Base-by-base conservation (phyloP, 495 filamentous ascomycete species). In the Hypomontagnella submonticulosa region DNA sequence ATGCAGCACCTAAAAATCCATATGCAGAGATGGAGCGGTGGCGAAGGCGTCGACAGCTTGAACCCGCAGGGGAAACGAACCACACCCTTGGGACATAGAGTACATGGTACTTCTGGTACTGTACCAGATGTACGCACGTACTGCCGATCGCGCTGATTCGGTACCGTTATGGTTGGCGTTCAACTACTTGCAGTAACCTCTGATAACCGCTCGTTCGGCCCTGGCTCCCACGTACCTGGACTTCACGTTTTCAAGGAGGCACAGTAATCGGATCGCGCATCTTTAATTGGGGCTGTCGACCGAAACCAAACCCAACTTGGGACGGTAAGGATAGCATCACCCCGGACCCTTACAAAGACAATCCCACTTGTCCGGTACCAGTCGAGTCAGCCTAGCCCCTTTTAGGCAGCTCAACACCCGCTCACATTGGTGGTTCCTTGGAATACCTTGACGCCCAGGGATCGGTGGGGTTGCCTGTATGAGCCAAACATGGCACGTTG, bases 61-160 rank as follows among this genome's bases (percentile, higher is more conserved):
- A 60, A 36, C 66, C 42, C 54, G 59, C 60, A 68, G 41, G 40
- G 40, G 49, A 56, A 62, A 63, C 54, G 66, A 69, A 63, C 66
- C 54, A 63, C 54, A 43, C 56, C 60, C 59, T 57, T 60, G 58
- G 54, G 58, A 18, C 27, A 23, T 34, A 5, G 6, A 41, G 40
- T 48, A 51, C 57, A 38, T 41, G 6, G n/a, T n/a, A n/a, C n/a
- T n/a, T n/a, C n/a, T n/a, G 30, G 32, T 37, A 52, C 32, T 50
- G 30, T 49, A 49, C 27, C 40, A 13, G 16, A 7, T 36, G 32
- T 36, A 36, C 47, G 34, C 16, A 30, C 11, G 15, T 30, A 40
- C 27, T 46, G 40, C 27, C 4, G 44, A 52, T 67, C 57, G 15
- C 41, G 27, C 43, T 49, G 16, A 52, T 63, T 56, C 48, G 47